Evolutionary conservation across 2,329 filamentous ascomycete species (phyloP), one percentile per base, ranked within the genome.

Genomic region (Thelonectria olida): DNA sequence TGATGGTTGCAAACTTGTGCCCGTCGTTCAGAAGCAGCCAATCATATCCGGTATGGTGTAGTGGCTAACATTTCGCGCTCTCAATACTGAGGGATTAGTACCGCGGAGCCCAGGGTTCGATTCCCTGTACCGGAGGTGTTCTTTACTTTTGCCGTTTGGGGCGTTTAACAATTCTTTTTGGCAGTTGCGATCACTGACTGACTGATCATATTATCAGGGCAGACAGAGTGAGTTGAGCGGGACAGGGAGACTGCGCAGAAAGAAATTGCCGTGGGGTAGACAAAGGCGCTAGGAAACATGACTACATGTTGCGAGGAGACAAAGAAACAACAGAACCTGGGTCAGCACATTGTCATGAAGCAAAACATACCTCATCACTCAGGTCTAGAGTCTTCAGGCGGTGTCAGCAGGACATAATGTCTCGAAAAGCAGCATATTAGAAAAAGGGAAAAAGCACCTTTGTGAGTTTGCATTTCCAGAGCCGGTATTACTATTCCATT

Each of bases 361-460:
- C 13, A 48, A 60, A 38, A 73, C 70, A 61, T 65, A 73, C 71
- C 70, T 71, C 60, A 49, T 10, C 57, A 8, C 4, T n/a, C n/a
- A n/a, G 17, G 25, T 61, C 67, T 66, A 62, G 31, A 67, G 44
- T 60, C 48, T 71, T 63, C 42, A 57, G 54, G 49, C 28, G 39
- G 66, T 72, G 72, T 74, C 73, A 75, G 73, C 72, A 69, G 54
- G 62, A 66, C 55, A 64, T 66, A 59, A 68, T 31, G 50, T 72
- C 58, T 67, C 56, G 51, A 61, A 17, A 20, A 27, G 53, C 56
- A 61, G 61, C 64, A 72, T 61, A 60, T 57, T 49, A 65, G 58
- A 61, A 63, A 66, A 70, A 71, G 68, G 71, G 65, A 67, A 71
- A 70, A 72, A 62, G 73, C 74, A 76, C 74, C 73, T 75, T 69